phyloP scores from a whole-genome alignment of 768 basidiomycete species.

The Sutorius australiensis region DNA sequence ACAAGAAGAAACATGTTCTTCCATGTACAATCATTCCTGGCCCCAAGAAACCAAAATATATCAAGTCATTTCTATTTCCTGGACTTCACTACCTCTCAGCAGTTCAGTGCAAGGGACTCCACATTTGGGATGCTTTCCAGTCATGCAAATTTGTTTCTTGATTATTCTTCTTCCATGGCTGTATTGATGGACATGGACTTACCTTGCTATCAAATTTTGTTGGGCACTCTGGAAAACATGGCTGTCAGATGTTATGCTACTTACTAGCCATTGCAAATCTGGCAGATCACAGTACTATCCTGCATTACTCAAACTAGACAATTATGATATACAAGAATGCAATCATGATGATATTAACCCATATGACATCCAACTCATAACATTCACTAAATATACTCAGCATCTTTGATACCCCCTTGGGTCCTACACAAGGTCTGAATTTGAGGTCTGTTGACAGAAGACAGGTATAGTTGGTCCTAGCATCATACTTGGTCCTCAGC shows the following conservation, averaged over 20 bases:
- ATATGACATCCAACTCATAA: not conserved
- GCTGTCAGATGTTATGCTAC: not conserved
- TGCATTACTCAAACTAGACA: not conserved
- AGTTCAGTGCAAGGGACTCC: conserved; percentile 17
- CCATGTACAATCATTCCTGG: conserved; percentile 17
- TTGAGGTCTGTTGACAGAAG: no score
- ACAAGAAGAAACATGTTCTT: not conserved
- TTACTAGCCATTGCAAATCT: not conserved
- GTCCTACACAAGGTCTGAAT: not conserved
- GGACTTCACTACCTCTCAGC: conserved; percentile 15
- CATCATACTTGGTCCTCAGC: not conserved
- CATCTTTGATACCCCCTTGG: not conserved
- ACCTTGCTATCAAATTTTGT: not conserved
- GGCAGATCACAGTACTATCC: not conserved
- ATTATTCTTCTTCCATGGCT: not conserved
- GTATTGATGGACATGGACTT: not conserved
- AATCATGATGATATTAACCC: not conserved
- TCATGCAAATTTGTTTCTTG: accelerated
- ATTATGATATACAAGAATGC: not conserved
- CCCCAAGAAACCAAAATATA: conserved; percentile 32
- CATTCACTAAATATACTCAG: not conserved
- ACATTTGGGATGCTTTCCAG: conserved; percentile 18
- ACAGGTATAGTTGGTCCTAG: not conserved
- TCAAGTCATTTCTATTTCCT: conserved; percentile 24
- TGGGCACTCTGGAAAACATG: not conserved